Evolutionary conservation across 1,139 yeast species (phyloP), one percentile per base, ranked within the genome.

Genomic region (Ogataea hybrid): DNA sequence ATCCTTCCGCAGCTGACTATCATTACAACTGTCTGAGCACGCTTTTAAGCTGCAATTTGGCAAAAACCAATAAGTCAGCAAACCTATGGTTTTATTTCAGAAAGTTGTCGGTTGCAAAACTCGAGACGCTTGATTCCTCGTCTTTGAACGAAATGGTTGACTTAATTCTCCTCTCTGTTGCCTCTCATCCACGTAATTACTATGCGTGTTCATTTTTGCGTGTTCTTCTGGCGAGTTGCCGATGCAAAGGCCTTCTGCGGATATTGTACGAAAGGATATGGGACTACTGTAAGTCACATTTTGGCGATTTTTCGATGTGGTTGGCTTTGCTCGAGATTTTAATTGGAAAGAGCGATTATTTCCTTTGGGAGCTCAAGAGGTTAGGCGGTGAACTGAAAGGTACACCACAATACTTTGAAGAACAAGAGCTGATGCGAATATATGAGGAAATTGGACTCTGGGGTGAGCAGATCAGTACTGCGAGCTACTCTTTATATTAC

Each of bases 121-220:
- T 32, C 17, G 12, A 22, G n/a, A 20, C 15, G 12, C 39, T 22
- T 2, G 28, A 28, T 8, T 25, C 31, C 9, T 5, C 9, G 10
- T 21, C 28, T 8, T 1, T 33, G 25, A 14, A 20, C 5, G 29
- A 32, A 22, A 10, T 28, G 5, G 23, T 42, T 10, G 39, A 37
- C 17, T 45, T 63, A 2, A 59, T 70, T 1, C 41, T 61, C 1
- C 39, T 42, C 11, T 71, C 78, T 0, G 65, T 65, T 0, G 53
- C 47, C 20, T 47, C 56, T 18, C 79, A 73, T 49, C 69, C 69
- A 3, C 54, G 64, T 33, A 74, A 72, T 50, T 73, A 73, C 51
- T 73, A 73, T 44, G 74, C 77, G 0, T 67, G 72, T 67, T 53
- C 58, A 8, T 62, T 64, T 41, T 61, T 70, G 5, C 58, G 76